Conservation (phyloP, 169 alveolate genomes). For the Plasmodium malariae region DNA sequence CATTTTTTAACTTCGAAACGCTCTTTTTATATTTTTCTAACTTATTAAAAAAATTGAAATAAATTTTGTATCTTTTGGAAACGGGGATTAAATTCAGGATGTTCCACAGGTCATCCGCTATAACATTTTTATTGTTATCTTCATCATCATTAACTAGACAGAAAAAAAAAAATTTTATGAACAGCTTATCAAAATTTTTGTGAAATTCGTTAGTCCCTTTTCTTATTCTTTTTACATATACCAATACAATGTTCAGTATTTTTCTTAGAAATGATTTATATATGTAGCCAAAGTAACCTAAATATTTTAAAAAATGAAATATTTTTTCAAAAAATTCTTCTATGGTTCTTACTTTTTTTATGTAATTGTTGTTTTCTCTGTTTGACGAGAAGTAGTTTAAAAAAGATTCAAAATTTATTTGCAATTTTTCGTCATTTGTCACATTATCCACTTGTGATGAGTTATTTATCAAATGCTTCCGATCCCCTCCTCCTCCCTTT, state of each 20-base stretch:
- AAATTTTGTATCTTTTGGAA: slow-evolving; percentile 40
- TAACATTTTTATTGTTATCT: not conserved
- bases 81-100: slow-evolving; percentile 26
- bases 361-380: slow-evolving; percentile 1
- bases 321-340: slow-evolving; percentile 24
- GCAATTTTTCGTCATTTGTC: not conserved
- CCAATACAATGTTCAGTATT: not conserved
- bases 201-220: not conserved
- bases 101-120: slow-evolving; percentile 34
- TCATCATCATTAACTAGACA: slow-evolving; percentile 26
- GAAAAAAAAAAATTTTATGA: slow-evolving; percentile 20
- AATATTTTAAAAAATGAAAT: slow-evolving; percentile 3
- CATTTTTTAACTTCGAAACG: slow-evolving; percentile 7
- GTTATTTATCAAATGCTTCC: not conserved
- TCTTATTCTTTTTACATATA: slow-evolving; percentile 15
- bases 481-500: not conserved
- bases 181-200: slow-evolving; percentile 21
- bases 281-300: slow-evolving; percentile 39
- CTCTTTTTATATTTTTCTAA: slow-evolving; percentile 19
- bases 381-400: slow-evolving; percentile 2
- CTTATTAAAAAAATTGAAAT: slow-evolving; percentile 24
- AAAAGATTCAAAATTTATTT: not conserved
- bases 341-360: slow-evolving; percentile 16
- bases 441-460: not conserved
- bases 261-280: slow-evolving; percentile 17